These are phyloP conservation scores for Lolium perenne DNA, from an alignment of 176 grass and related monocot species.

Conservation along the genomic window DNA sequence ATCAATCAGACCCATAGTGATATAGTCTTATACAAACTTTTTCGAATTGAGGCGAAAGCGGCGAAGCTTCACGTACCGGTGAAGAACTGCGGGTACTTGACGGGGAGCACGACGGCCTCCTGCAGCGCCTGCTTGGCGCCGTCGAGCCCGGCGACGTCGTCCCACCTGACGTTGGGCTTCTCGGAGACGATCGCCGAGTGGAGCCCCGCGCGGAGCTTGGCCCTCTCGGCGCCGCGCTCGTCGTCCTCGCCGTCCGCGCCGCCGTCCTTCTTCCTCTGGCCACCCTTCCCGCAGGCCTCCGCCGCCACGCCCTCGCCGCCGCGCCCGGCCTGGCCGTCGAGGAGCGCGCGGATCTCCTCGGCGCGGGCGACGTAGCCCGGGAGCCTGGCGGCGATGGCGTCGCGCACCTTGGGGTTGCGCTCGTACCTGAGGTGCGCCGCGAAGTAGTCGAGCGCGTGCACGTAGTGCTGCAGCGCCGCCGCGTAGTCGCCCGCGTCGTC, in stretches of 20 bases:
- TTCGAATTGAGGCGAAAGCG: not conserved
- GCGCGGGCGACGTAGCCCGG: not conserved
- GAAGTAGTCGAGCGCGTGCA: constrained; percentile 27
- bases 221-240: constrained; percentile 43
- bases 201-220: constrained; percentile 59
- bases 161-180: constrained; percentile 77
- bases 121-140: constrained; percentile 79
- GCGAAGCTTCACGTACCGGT: constrained; percentile 60
- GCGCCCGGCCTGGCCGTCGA: constrained; percentile 22
- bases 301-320: constrained; percentile 1
- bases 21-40: too few species aligned
- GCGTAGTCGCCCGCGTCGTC: constrained; percentile 21
- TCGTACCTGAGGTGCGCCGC: constrained; percentile 33
- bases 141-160: constrained; percentile 67
- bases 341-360: constrained; percentile 48
- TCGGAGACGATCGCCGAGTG: constrained; percentile 52
- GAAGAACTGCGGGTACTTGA: constrained; percentile 82
- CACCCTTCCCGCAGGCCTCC: constrained; percentile 36
- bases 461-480: not conserved
- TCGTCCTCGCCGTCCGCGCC: constrained; percentile 50
- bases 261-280: constrained; percentile 46
- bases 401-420: constrained; percentile 27
- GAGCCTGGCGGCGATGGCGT: constrained; percentile 16
- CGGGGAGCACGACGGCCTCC: constrained; percentile 72
- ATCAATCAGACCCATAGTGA: too few species aligned